Evolutionary conservation across 1,284 basidiomycete genomes (phyloP).

Genomic region (Naganishia sp.): DNA sequence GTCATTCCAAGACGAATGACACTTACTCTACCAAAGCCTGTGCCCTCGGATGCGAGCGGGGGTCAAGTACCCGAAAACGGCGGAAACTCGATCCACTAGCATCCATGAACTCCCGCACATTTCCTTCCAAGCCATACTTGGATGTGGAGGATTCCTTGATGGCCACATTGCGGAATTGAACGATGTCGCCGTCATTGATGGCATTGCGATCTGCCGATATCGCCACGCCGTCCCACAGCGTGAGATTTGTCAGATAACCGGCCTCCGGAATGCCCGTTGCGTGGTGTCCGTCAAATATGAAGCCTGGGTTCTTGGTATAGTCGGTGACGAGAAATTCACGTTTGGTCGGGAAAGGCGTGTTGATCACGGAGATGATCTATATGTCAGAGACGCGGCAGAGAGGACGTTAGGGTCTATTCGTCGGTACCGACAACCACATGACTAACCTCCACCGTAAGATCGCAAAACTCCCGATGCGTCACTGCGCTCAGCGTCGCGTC

Average conservation of each 20-base stretch:
- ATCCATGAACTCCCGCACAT: constrained; percentile 9
- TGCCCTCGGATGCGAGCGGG: neutral
- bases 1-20: no score
- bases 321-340: constrained; percentile 22
- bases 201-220: constrained; percentile 17
- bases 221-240: constrained; percentile 19
- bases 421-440: neutral
- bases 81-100: neutral
- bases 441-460: constrained; percentile 20
- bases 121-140: constrained; percentile 10
- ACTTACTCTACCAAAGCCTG: constrained; percentile 1
- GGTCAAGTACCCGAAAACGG: constrained; percentile 12
- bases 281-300: neutral
- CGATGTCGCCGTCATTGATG: constrained; percentile 23
- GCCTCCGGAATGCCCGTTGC: constrained; percentile 11
- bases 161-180: constrained; percentile 12
- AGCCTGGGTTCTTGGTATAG: constrained; percentile 18
- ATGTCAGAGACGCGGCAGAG: neutral
- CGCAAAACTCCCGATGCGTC: constrained; percentile 2
- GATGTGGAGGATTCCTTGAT: constrained; percentile 5
- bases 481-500: constrained; percentile 3
- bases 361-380: constrained; percentile 15
- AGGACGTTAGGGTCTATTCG: neutral
- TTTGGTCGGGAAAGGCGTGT: constrained; percentile 13
- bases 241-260: constrained; percentile 14